Evolutionary conservation across 2,329 filamentous ascomycete species (phyloP).

Genomic region (Scedosporium aurantiacum): DNA sequence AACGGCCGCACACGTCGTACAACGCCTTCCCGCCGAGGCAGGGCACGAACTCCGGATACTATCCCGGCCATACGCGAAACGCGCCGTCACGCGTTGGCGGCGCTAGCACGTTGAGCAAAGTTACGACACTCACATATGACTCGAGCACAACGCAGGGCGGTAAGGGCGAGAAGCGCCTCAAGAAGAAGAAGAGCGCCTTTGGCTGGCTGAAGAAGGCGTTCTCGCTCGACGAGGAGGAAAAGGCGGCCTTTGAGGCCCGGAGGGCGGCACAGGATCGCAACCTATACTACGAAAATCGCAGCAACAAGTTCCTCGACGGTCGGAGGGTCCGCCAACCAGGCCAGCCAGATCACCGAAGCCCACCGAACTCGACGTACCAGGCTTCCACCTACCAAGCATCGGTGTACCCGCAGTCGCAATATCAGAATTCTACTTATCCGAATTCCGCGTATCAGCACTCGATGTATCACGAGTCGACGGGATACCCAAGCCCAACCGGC

Average conservation of each 20-base stretch:
- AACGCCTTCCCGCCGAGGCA: constrained; percentile 11
- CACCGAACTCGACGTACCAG: background rate
- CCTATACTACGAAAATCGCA: constrained; percentile 38
- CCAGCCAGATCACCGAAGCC: background rate
- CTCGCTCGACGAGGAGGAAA: constrained; percentile 52
- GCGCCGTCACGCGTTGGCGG: constrained; percentile 40
- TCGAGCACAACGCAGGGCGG: constrained; percentile 18
- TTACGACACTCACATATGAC: constrained; percentile 35
- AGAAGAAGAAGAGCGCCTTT: constrained; percentile 58
- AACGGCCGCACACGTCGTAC: constrained; percentile 42
- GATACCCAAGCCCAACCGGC: background rate
- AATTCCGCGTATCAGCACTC: background rate
- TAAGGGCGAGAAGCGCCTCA: constrained; percentile 32
- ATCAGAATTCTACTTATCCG: background rate
- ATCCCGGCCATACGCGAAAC: constrained; percentile 31
- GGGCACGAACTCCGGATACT: constrained; percentile 17
- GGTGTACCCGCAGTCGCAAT: background rate
- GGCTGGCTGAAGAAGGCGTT: constrained; percentile 61
- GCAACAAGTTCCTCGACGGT: constrained; percentile 45
- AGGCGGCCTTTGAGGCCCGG: constrained; percentile 45
- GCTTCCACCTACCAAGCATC: background rate
- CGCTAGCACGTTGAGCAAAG: constrained; percentile 47
- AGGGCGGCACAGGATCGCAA: constrained; percentile 33
- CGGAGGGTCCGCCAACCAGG: constrained; percentile 28
- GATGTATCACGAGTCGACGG: constrained; percentile 1